Conservation (phyloP, 169 alveolate species). For the Eimeria falciformis region DNA sequence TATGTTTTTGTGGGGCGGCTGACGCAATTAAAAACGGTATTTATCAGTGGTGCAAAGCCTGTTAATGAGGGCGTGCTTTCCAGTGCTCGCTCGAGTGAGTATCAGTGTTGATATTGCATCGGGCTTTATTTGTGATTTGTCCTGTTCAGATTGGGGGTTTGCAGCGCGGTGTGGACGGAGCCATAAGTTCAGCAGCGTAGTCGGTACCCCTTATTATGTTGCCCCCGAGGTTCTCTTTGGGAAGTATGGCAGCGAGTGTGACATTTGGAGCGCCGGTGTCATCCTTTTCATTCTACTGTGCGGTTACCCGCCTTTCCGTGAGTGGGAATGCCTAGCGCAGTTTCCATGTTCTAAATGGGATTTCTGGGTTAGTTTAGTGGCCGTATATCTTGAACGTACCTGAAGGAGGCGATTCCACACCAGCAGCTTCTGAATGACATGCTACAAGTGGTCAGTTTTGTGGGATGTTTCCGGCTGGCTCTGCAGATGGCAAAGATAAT, state of each 20-base stretch:
- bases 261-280: conserved; percentile 96
- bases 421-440: no score
- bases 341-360: no score
- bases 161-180: conserved; percentile 91
- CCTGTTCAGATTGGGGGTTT: conserved; percentile 91
- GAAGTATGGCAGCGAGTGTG: conserved; percentile 94
- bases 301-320: conserved; percentile 91
- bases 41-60: not conserved
- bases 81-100: not conserved
- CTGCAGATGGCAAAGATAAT: conserved; percentile 89
- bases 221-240: conserved; percentile 97
- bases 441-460: not conserved
- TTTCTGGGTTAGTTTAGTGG: no score
- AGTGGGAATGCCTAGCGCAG: conserved; percentile 86
- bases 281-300: conserved; percentile 89
- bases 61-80: not conserved
- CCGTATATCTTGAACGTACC: no score
- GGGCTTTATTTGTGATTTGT: not conserved
- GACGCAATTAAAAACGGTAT: no score
- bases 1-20: no score
- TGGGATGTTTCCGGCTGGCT: not conserved
- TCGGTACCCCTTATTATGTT: conserved; percentile 97
- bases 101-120: not conserved
- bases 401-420: no score
- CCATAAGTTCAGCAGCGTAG: conserved; percentile 90